Percentiles rank a stretch among this genome's conserved stretches.
These are phyloP conservation scores for Santalum album DNA, from an alignment of 164 flowering plant genomes.

Conservation along the genomic window DNA sequence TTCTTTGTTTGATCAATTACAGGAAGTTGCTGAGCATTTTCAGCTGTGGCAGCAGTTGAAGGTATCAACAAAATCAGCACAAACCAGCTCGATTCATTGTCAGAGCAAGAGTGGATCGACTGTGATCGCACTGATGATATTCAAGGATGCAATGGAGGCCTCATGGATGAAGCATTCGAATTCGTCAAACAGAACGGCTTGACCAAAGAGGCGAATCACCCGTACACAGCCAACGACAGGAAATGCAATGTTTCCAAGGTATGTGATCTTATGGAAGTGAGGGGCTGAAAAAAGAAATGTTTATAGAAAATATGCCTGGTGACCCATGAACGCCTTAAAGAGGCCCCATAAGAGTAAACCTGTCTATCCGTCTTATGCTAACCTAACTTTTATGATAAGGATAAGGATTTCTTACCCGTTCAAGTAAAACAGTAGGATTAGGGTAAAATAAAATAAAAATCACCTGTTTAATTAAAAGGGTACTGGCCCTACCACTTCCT, in stretches of 20 bases:
- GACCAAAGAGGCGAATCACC: slow-evolving; percentile 8
- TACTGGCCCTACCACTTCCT: no score
- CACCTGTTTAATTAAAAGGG: no score
- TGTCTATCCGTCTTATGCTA: no score
- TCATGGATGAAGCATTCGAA: slow-evolving; percentile 9
- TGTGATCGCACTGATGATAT: slow-evolving; percentile 4
- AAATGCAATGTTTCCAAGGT: slow-evolving; percentile 11
- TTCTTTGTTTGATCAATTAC: not conserved
- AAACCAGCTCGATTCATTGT: slow-evolving; percentile 7
- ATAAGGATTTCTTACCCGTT: no score
- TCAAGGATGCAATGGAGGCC: slow-evolving; percentile 7
- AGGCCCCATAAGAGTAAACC: no score
- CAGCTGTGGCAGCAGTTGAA: slow-evolving; percentile 14
- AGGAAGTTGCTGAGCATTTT: slow-evolving; percentile 18
- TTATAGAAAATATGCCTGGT: no score
- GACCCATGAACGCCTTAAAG: no score
- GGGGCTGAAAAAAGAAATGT: no score
- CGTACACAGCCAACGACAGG: slow-evolving; percentile 4
- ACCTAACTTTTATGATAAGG: no score
- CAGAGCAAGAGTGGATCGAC: slow-evolving; percentile 14
- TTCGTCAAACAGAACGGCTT: slow-evolving; percentile 9
- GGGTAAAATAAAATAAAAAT: no score
- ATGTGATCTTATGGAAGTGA: slow-evolving; percentile 7
- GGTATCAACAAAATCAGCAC: slow-evolving; percentile 7
- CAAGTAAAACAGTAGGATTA: no score